Percentiles rank a stretch among this genome's conserved stretches.
phyloP scores from a whole-genome alignment of 2,329 filamentous ascomycete species.

The Fusarium nurragi region DNA sequence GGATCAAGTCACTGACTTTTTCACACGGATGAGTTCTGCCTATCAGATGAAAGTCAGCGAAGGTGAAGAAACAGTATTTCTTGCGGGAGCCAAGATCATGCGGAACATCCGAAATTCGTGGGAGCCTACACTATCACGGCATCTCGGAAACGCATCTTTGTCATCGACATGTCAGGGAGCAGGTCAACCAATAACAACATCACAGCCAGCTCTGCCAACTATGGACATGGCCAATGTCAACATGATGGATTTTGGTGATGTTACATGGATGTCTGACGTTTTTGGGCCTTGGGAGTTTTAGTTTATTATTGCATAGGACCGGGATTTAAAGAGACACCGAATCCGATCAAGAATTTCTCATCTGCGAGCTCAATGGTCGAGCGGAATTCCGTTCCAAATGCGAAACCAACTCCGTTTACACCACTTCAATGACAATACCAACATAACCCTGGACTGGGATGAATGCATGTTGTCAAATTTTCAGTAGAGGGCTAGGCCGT shows the following conservation, averaged over 20 bases:
- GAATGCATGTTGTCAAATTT: slow-evolving; percentile 2
- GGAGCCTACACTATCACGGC: slow-evolving; percentile 49
- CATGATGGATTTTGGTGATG: slow-evolving; percentile 48
- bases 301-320: background rate
- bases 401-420: slow-evolving; percentile 26
- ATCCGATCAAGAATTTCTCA: background rate
- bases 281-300: slow-evolving; percentile 52
- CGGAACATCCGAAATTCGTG: slow-evolving; percentile 48
- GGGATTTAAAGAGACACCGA: background rate
- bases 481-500: background rate
- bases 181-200: slow-evolving; percentile 18
- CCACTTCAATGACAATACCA: slow-evolving; percentile 16
- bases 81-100: slow-evolving; percentile 50
- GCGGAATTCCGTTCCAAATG: slow-evolving; percentile 22
- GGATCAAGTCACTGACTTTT: slow-evolving; percentile 49
- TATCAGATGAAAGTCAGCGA: slow-evolving; percentile 45
- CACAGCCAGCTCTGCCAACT: slow-evolving; percentile 16
- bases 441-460: slow-evolving; percentile 7
- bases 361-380: background rate
- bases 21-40: slow-evolving; percentile 40
- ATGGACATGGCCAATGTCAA: slow-evolving; percentile 38
- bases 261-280: slow-evolving; percentile 52
- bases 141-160: slow-evolving; percentile 42
- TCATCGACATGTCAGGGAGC: slow-evolving; percentile 44
- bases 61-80: slow-evolving; percentile 46